These are phyloP conservation scores for Thielaviopsis punctulata DNA, from an alignment of 2,329 filamentous ascomycete species.

Conservation along the genomic window DNA sequence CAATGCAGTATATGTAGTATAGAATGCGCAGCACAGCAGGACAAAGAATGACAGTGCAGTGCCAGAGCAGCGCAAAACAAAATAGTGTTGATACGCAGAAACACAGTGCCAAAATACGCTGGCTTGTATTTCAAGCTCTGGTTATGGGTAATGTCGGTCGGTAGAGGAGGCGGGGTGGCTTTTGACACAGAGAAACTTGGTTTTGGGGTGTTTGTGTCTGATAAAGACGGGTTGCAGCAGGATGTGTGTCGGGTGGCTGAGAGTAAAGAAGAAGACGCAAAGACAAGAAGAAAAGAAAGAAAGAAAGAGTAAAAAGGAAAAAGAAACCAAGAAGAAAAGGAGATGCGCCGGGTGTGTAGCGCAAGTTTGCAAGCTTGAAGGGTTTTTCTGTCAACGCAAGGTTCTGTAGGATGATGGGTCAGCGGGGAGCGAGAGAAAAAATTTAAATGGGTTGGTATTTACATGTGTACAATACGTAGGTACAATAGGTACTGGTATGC, in stretches of 20 bases:
- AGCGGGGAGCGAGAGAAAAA: background rate
- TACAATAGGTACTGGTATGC: background rate
- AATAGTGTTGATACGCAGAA: no score
- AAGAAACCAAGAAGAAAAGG: background rate
- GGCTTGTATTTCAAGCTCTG: background rate
- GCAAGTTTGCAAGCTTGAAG: background rate
- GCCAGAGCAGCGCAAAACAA: background rate
- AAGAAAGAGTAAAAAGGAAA: background rate
- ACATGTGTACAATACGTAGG: background rate
- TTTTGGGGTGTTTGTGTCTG: background rate
- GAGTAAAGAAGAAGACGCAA: background rate
- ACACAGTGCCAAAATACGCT: background rate
- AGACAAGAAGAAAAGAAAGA: background rate
- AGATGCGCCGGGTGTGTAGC: background rate
- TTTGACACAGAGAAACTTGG: background rate
- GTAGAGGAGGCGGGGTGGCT: background rate
- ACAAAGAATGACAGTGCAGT: no score
- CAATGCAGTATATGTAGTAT: background rate
- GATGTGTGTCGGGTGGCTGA: background rate
- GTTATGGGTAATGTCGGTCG: background rate
- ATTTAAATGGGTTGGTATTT: slow-evolving; percentile 1
- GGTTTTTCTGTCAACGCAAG: background rate
- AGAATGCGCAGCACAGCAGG: no score
- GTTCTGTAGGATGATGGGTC: background rate
- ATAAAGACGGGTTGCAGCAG: background rate